Conservation (phyloP, 2,329 filamentous ascomycete species). For the Xenosphaeropsis pyriputrescens region DNA sequence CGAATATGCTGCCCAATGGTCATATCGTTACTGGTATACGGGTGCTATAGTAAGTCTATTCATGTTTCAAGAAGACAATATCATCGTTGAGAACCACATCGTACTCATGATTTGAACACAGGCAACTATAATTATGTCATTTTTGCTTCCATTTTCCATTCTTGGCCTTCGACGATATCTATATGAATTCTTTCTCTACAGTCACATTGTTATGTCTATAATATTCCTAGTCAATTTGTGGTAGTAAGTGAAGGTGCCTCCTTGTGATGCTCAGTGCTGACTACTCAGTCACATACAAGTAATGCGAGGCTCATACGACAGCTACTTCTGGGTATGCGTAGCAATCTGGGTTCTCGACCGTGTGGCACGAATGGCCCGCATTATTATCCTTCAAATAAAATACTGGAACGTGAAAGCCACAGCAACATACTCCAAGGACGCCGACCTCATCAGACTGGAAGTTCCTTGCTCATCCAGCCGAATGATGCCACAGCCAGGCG, state of each 20-base stretch:
- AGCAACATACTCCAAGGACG: conserved; percentile 25
- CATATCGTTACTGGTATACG: conserved; percentile 20
- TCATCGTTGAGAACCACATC: conserved; percentile 20
- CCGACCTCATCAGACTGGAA: conserved; percentile 31
- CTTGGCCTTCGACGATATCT: conserved; percentile 12
- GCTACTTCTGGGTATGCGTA: conserved; percentile 33
- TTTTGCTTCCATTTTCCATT: conserved; percentile 26
- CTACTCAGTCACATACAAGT: conserved; percentile 21
- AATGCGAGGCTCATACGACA: conserved; percentile 31
- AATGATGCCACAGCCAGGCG: conserved; percentile 24
- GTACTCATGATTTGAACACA: conserved; percentile 5
- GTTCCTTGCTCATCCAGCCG: conserved; percentile 20
- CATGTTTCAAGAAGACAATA: conserved; percentile 25
- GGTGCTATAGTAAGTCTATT: conserved; percentile 26
- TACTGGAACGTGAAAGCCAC: conserved; percentile 19
- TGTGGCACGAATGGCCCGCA: conserved; percentile 23
- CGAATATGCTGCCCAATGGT: too few relatives aligned
- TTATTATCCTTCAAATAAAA: conserved; percentile 25
- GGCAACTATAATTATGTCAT: conserved; percentile 22
- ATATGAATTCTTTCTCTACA: conserved; percentile 34
- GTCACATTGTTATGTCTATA: conserved; percentile 36
- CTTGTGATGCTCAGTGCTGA: background rate
- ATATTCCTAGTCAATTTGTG: conserved; percentile 34
- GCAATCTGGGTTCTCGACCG: conserved; percentile 32
- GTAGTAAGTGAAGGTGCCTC: conserved; percentile 21